These are phyloP conservation scores for Ophiocytium majus DNA, from an alignment of 352 stramenopile genomes.

Conservation along the genomic window DNA sequence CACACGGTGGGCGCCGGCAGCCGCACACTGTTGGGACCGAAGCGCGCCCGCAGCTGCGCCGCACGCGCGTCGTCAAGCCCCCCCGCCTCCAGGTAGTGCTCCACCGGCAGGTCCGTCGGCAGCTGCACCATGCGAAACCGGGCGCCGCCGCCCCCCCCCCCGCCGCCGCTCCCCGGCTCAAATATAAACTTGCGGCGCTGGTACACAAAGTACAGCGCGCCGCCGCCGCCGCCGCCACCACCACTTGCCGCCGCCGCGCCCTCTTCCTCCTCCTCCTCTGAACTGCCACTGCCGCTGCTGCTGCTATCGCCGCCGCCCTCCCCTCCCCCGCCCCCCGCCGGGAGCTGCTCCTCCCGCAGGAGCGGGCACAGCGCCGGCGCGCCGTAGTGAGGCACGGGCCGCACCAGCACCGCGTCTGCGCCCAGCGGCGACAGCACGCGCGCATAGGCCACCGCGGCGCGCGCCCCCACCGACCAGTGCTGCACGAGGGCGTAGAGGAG, in stretches of 20 bases:
- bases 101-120: slow-evolving; percentile 30
- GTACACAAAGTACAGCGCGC: neutral
- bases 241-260: neutral
- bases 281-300: slow-evolving; percentile 1
- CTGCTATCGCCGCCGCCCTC: neutral
- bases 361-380: slow-evolving; percentile 35
- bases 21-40: neutral
- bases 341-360: neutral
- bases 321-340: neutral
- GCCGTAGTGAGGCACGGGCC: slow-evolving; percentile 28
- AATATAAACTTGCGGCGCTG: neutral
- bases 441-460: slow-evolving; percentile 17
- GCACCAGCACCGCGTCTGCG: slow-evolving; percentile 42
- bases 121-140: slow-evolving; percentile 28
- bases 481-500: slow-evolving; percentile 31
- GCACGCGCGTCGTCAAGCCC: neutral
- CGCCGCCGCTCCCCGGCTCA: neutral
- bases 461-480: slow-evolving; percentile 44
- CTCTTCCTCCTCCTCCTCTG: neutral
- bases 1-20: neutral
- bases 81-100: neutral
- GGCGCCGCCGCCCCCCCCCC: neutral
- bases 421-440: slow-evolving; percentile 16
- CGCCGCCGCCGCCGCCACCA: neutral
- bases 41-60: neutral